phyloP scores from a whole-genome alignment of 1,139 yeast species.

The Saccharomyces pastorianus region DNA sequence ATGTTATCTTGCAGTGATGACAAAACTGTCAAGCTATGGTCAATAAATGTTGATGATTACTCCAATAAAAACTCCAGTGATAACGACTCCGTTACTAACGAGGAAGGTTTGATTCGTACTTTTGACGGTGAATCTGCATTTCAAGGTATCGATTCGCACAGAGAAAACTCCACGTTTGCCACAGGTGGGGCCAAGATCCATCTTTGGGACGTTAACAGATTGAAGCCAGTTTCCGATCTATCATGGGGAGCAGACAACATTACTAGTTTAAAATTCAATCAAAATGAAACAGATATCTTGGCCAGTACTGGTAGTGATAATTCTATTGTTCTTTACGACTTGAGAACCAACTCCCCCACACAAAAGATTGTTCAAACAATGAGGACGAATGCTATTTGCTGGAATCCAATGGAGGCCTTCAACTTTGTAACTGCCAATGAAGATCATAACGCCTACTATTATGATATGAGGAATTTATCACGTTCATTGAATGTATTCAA shows the following conservation, averaged over 20 bases:
- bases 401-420: conserved; percentile 98
- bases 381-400: conserved; percentile 77
- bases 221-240: conserved; percentile 65
- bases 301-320: conserved; percentile 93
- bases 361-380: conserved; percentile 80
- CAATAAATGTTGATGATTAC: conserved; percentile 37
- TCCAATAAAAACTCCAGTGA: conserved; percentile 25
- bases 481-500: conserved; percentile 77
- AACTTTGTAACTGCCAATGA: conserved; percentile 88
- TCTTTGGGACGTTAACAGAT: conserved; percentile 80
- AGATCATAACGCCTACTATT: conserved; percentile 88
- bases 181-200: conserved; percentile 89
- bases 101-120: conserved; percentile 56
- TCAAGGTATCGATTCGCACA: conserved; percentile 80
- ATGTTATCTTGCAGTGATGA: conserved; percentile 85
- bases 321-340: conserved; percentile 81
- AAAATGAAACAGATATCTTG: conserved; percentile 78
- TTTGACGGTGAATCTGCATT: conserved; percentile 80
- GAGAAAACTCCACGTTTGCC: conserved; percentile 63
- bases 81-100: conserved; percentile 23
- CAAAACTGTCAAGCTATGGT: conserved; percentile 83
- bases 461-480: conserved; percentile 90
- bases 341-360: conserved; percentile 85
- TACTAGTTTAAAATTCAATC: conserved; percentile 74
- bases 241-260: conserved; percentile 97